Base-by-base conservation (phyloP, 371 early-diverging fungal genomes). In the Saksenaea vasiformis region DNA sequence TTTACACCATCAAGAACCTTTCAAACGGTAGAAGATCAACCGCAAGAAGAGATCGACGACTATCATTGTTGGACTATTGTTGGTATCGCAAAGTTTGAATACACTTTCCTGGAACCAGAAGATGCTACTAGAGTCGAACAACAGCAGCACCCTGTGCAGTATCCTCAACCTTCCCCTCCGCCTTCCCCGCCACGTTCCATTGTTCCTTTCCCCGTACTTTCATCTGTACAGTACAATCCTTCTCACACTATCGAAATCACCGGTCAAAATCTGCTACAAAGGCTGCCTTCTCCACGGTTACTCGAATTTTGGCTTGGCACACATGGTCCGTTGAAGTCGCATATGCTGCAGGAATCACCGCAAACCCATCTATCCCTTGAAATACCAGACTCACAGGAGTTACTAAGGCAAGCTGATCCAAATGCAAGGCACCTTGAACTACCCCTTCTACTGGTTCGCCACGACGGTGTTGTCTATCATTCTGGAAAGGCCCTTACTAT, bases 31-130 rank as follows among this genome's bases (percentile, higher is more conserved):
- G 17, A 58, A 53, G 58, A 39, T 17, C 47, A 54, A 59, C 19
- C 58, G 11, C 15, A 53, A n/a, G 75, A 74, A 57, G 69, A 69
- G 34, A 73, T 91, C 11, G 90, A 91, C 68, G 92, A 93, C 63
- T 87, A 87, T 70, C 79, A 91, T 39, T 93, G 92, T 77, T 93
- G 93, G 93, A 93, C 93, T 5, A 91, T 92, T 62, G 91, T 92
- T 34, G 90, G 92, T 51, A 78, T 81, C 41, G 68, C 81, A 51
- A 82, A 80, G 53, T 82, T 82, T 64, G 82, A 84, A 55, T 82
- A 83, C 60, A 77, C 77, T 1, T 83, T 78, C 65, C 67, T 74
- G 22, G 82, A 81, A 62, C 10, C 65, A 63, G 61, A 67, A 35
- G 26, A 43, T n/a, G 47, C 36, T 39, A 10, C 8, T 34, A n/a